Evolutionary conservation across 2,329 filamentous ascomycete species (phyloP).

Genomic region (Incumbomyces delicatus): DNA sequence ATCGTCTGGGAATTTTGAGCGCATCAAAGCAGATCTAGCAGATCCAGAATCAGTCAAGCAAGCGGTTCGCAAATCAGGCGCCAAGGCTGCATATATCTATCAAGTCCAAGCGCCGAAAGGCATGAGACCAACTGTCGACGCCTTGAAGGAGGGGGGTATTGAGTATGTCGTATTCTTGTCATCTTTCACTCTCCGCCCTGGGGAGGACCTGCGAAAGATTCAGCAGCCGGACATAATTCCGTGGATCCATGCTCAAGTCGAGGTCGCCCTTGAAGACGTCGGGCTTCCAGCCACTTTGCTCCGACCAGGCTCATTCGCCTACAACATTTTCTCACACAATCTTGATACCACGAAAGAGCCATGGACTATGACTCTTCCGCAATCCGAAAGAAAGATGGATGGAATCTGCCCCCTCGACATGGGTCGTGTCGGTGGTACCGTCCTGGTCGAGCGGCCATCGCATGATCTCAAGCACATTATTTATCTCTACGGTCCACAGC

Average conservation of each 20-base stretch:
- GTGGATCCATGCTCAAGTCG: slow-evolving; percentile 36
- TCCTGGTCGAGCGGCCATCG: slow-evolving; percentile 27
- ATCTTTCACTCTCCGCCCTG: slow-evolving; percentile 26
- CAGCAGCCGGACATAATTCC: slow-evolving; percentile 27
- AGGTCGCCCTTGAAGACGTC: slow-evolving; percentile 33
- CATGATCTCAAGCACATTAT: slow-evolving; percentile 21
- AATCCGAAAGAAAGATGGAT: slow-evolving; percentile 28
- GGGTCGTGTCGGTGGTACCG: slow-evolving; percentile 32
- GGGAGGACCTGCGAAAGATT: slow-evolving; percentile 22
- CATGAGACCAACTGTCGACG: slow-evolving; percentile 32
- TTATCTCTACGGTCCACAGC: slow-evolving; percentile 30
- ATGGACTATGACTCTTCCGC: slow-evolving; percentile 25
- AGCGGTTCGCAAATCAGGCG: slow-evolving; percentile 34
- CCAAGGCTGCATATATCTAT: slow-evolving; percentile 43
- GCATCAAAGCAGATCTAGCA: slow-evolving; percentile 38
- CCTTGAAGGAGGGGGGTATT: slow-evolving; percentile 38
- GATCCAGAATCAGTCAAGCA: slow-evolving; percentile 31
- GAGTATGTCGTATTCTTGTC: slow-evolving; percentile 38
- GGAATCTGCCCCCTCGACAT: slow-evolving; percentile 37
- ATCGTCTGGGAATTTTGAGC: slow-evolving; percentile 24
- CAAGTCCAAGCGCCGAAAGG: slow-evolving; percentile 26
- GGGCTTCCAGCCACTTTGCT: slow-evolving; percentile 34
- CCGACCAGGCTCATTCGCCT: slow-evolving; percentile 37
- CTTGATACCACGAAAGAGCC: slow-evolving; percentile 1
- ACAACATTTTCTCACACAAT: slow-evolving; percentile 29